Evolutionary conservation across 1,284 basidiomycete species (phyloP).

Genomic region (Rhodotorula sp.): DNA sequence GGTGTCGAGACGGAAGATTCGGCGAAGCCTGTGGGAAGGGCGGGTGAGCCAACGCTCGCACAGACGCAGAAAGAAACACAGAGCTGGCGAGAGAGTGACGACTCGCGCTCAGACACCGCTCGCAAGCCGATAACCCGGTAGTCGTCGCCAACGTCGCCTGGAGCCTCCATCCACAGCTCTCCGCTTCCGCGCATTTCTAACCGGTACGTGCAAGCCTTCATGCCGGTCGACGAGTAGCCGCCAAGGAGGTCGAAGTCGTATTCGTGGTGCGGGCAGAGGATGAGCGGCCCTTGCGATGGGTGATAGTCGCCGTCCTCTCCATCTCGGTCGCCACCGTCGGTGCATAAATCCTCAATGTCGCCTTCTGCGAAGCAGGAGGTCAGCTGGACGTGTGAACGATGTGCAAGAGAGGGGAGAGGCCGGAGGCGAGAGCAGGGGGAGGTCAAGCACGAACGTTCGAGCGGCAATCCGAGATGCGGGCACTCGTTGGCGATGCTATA

Average conservation of each 20-base stretch:
- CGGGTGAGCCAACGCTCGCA: too few relatives aligned
- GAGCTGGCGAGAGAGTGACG: neutral
- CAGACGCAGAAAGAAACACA: too few relatives aligned
- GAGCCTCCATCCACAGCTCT: constrained; percentile 65
- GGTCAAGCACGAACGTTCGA: constrained; percentile 12
- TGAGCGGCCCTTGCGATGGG: constrained; percentile 38
- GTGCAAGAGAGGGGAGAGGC: too few relatives aligned
- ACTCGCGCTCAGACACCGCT: constrained; percentile 74
- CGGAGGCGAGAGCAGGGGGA: too few relatives aligned
- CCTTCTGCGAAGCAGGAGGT: neutral
- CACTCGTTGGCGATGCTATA: constrained; percentile 30
- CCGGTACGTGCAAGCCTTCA: constrained; percentile 72
- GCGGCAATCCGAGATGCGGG: constrained; percentile 25
- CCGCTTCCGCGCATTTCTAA: constrained; percentile 59
- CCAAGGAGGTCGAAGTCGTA: constrained; percentile 66
- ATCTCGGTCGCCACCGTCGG: neutral
- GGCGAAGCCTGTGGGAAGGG: constrained; percentile 14
- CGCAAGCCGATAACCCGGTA: constrained; percentile 74
- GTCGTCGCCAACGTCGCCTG: constrained; percentile 52
- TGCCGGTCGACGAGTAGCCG: constrained; percentile 71
- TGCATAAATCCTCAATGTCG: constrained; percentile 34
- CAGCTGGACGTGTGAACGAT: neutral
- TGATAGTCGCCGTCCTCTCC: neutral
- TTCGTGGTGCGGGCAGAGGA: constrained; percentile 79
- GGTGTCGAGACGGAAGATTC: neutral